Conservation (phyloP, 202 grass and related monocot species). For the Eragrostis tef region DNA sequence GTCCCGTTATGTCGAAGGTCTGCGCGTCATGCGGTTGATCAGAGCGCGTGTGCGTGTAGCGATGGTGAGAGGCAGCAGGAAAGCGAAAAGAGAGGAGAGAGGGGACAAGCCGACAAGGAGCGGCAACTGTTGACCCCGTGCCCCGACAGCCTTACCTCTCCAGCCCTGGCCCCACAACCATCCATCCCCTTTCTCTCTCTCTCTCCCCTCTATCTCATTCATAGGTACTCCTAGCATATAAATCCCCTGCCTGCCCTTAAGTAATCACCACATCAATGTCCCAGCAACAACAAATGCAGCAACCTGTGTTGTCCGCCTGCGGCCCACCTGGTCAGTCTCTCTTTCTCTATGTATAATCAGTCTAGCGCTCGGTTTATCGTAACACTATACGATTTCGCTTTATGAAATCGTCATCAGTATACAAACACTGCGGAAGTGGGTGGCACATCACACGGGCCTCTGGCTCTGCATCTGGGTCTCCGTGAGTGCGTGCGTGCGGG, state of each 20-base stretch:
- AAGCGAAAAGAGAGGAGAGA: background rate
- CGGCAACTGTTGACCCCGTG: constrained; percentile 53
- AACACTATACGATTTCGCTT: no score
- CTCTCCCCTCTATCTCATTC: background rate
- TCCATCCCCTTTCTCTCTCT: background rate
- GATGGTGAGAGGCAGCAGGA: background rate
- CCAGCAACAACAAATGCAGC: no score
- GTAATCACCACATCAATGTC: background rate
- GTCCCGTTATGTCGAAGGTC: no score
- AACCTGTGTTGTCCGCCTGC: no score
- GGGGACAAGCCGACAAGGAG: constrained; percentile 59
- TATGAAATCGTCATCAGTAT: no score
- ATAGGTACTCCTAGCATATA: no score
- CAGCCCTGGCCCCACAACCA: background rate
- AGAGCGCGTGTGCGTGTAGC: background rate
- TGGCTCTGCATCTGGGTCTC: background rate
- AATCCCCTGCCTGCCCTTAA: no score
- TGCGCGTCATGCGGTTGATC: background rate
- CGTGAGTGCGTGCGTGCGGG: constrained; percentile 13
- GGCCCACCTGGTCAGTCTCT: no score
- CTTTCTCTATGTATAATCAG: no score
- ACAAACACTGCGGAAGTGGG: background rate
- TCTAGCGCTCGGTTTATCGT: no score
- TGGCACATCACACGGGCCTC: background rate
- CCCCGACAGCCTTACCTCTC: constrained; percentile 38